Evolutionary conservation across 2,329 filamentous ascomycete species (phyloP), one percentile per base, ranked within the genome.

Genomic region (Colletotrichum spaethianum): DNA sequence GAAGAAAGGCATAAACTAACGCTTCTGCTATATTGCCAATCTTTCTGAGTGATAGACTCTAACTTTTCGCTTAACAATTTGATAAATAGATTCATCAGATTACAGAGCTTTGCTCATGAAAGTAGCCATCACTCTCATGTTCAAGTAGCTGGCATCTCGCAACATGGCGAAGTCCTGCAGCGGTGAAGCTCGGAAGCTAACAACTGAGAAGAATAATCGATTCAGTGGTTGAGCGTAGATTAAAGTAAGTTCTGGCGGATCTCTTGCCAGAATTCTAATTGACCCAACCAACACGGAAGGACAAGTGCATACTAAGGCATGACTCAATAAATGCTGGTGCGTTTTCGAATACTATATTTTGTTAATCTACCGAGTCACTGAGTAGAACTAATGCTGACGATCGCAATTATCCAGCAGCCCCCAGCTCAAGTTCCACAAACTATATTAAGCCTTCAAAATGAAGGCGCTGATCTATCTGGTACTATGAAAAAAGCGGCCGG

Each of bases 241-340:
- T 16, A 16, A 16, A 40, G 9, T 16, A 16, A 16, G 5, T 40
- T 40, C 31, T 40, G 4, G 12, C 38, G 38, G 38, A 16, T 11
- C 31, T 55, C 52, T 55, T 55, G 28, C 31, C 52, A 56, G 36
- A n/a, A n/a, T 56, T 31, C 14, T n/a, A 36, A 56, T 56, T 31
- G 23, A 36, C 52, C 14, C 16, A n/a, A 33, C 18, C 50, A 52
- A 28, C 14, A 18, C 2, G 14, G 2, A 28, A 6, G n/a, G n/a
- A 57, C 20, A 28, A 20, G 9, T 31, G 20, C 7, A 36, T n/a
- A 8, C 14, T 12, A 9, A n/a, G 1, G 38, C 36, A 59, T 42
- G 36, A 42, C 36, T 42, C 36, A 20, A 59, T 14, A 16, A 5
- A 40, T 38, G 16, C 40, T 20, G 4, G 42, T 18, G 40, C 40